These are phyloP conservation scores for Suillus subaureus DNA, from an alignment of 768 basidiomycete species.

Conservation along the genomic window DNA sequence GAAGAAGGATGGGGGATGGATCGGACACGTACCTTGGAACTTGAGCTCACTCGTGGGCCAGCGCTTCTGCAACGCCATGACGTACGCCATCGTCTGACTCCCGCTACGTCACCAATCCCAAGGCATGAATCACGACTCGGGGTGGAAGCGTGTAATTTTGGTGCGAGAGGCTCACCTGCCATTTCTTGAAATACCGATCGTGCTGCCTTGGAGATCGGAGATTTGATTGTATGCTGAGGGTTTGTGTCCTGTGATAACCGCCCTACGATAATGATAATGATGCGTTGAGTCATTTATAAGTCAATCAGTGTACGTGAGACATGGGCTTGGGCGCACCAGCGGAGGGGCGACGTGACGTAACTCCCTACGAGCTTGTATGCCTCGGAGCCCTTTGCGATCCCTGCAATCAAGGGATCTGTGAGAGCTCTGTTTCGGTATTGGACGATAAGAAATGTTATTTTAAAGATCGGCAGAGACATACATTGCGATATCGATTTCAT, in stretches of 20 bases:
- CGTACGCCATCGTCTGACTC: slow-evolving; percentile 93
- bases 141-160: background rate
- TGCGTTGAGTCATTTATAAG: background rate
- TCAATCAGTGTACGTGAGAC: background rate
- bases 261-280: slow-evolving; percentile 52
- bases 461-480: slow-evolving; percentile 25
- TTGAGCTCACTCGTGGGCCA: slow-evolving; percentile 68
- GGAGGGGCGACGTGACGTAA: slow-evolving; percentile 86
- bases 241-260: slow-evolving; percentile 80
- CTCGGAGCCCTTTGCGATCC: slow-evolving; percentile 86
- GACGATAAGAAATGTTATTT: background rate
- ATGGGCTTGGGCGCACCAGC: slow-evolving; percentile 57
- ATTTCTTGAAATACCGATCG: slow-evolving; percentile 84
- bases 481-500: slow-evolving; percentile 86
- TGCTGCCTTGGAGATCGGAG: slow-evolving; percentile 74
- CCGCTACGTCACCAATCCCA: slow-evolving; percentile 48
- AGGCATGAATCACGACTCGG: background rate
- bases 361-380: slow-evolving; percentile 92
- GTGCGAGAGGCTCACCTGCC: slow-evolving; percentile 59
- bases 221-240: slow-evolving; percentile 71
- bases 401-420: slow-evolving; percentile 89
- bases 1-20: background rate
- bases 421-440: slow-evolving; percentile 58
- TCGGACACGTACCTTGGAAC: slow-evolving; percentile 62
- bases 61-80: slow-evolving; percentile 87